Evolutionary conservation across 2,329 filamentous ascomycete genomes (phyloP), one percentile per base, ranked within the genome.

Genomic region (Colletotrichum sp.): DNA sequence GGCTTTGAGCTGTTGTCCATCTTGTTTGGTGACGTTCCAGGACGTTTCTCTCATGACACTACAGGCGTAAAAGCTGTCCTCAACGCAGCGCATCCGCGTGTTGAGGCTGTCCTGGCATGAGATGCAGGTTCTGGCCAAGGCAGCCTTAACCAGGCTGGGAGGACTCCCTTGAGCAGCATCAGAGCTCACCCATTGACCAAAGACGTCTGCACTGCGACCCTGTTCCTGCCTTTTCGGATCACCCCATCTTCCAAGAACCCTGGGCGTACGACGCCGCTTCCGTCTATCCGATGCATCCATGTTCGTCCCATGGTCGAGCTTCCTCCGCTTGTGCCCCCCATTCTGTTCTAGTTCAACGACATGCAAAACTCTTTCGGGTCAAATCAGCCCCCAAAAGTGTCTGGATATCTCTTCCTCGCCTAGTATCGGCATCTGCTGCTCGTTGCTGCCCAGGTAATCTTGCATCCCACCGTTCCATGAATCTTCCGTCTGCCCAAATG

Each of bases 371-470:
- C n/a, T 21, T 21, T 52, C n/a, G 43, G 43, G 43, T 74, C 68
- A 76, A 43, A 84, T 82, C 7, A 84, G 56, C 0, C 82, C 82
- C 63, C 83, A 81, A 34, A 84, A 83, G 7, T 80, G 78, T 26
- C 82, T 71, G 24, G 82, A 81, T 13, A 84, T 82, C 68, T 82
- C 82, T 5, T 78, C 78, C 2, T 80, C 81, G 9, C 79, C 75
- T 30, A 62, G 28, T 2, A 65, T 21, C 2, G 52, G 68, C 18
- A 63, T 24, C 59, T 69, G 69, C 13, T 74, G 67, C 1, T 76
- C 68, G n/a, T 32, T 64, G 5, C 43, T 36, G 3, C 52, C 59
- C 13, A 69, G 30, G 3, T 62, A 74, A 9, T 38, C 72, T 14
- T 74, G 71, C 59, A 36, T 55, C 7, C 52, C 62, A 24, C 58